Percentiles rank a stretch among this genome's conserved stretches.
These are phyloP conservation scores for Naganishia vishniacii DNA, from an alignment of 768 basidiomycete genomes.

Conservation along the genomic window DNA sequence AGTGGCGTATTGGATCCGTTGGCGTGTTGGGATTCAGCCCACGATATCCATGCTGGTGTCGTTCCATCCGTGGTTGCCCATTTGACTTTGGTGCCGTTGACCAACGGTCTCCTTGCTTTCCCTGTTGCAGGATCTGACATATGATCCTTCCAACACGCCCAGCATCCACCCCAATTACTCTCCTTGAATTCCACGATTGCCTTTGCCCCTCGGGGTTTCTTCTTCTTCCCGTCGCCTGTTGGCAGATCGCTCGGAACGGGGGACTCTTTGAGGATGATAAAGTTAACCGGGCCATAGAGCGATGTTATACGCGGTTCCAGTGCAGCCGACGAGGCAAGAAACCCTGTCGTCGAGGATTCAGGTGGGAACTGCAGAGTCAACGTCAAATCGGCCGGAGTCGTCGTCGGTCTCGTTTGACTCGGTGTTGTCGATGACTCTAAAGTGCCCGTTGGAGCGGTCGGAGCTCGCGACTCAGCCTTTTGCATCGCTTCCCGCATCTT, in stretches of 20 bases:
- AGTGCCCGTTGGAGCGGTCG: too few species aligned
- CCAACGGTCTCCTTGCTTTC: conserved; percentile 20
- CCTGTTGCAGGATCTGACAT: conserved; percentile 12
- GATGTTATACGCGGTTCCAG: conserved; percentile 20
- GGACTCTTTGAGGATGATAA: conserved; percentile 34
- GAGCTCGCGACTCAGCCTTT: conserved; percentile 3
- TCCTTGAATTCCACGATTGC: conserved; percentile 44
- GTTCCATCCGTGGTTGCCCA: conserved; percentile 31
- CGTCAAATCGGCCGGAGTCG: conserved; percentile 38
- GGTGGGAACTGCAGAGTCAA: conserved; percentile 41
- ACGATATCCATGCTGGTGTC: conserved; percentile 19
- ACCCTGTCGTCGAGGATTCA: neutral
- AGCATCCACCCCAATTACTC: conserved; percentile 47
- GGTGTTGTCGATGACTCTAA: conserved; percentile 5
- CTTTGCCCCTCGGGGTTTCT: conserved; percentile 37
- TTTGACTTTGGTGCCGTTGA: conserved; percentile 37
- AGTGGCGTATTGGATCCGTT: neutral
- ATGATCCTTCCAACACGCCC: conserved; percentile 48
- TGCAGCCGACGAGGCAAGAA: conserved; percentile 4
- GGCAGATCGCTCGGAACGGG: neutral
- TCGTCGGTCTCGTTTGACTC: conserved; percentile 29
- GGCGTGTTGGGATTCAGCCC: conserved; percentile 7
- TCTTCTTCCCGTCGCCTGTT: conserved; percentile 30
- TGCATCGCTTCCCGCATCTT: conserved; percentile 34
- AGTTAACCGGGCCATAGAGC: conserved; percentile 40